Conservation (phyloP, 345 rosid genomes). For the Populus pruinosa region DNA sequence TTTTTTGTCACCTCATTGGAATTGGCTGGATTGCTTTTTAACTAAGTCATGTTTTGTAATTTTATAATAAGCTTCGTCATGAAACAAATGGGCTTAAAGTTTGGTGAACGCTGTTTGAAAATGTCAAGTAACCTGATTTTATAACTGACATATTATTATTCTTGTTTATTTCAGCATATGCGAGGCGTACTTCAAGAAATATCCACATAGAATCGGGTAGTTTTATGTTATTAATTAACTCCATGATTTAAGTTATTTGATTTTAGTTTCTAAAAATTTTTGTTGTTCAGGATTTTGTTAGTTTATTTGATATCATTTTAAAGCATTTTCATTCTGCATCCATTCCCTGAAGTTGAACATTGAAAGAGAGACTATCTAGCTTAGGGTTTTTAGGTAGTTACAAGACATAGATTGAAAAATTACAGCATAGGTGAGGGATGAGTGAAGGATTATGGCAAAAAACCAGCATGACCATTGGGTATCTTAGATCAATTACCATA, state of each 20-base stretch:
- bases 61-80: not conserved
- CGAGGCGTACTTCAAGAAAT: conserved; percentile 88
- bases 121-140: not conserved
- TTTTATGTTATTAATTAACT: not conserved
- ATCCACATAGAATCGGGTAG: conserved; percentile 80
- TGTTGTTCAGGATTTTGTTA: not conserved
- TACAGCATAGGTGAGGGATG: not conserved
- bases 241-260: not conserved
- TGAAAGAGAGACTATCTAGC: not conserved
- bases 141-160: conserved; percentile 10
- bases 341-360: not conserved
- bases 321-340: not conserved
- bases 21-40: not conserved
- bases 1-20: not conserved
- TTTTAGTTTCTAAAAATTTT: not conserved
- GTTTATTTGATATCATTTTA: not conserved
- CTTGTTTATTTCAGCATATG: conserved; percentile 60
- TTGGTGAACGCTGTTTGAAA: not conserved
- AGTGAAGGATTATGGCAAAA: not conserved
- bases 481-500: not conserved
- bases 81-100: not conserved
- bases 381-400: not conserved
- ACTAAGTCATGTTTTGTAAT: not conserved
- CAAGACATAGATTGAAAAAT: not conserved
- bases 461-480: not conserved